Evolutionary conservation across 23 red algal genomes (phyloP).

Genomic region (Gracilaria domingensis): DNA sequence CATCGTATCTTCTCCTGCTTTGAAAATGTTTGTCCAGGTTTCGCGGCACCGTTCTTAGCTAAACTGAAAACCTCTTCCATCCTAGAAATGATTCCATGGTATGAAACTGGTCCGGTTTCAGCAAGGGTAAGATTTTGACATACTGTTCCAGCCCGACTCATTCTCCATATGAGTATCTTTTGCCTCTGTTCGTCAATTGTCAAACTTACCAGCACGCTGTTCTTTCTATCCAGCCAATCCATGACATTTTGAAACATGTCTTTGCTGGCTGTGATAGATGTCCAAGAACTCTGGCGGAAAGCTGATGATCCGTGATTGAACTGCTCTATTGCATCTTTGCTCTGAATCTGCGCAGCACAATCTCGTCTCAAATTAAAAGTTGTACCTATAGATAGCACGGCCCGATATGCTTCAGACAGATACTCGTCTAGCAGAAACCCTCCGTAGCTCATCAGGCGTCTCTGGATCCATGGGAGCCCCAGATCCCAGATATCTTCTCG

Average conservation of each 20-base stretch:
- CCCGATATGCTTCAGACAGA: background rate
- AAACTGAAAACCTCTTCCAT: conserved; percentile 41
- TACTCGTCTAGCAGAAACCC: background rate
- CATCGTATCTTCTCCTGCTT: conserved; percentile 57
- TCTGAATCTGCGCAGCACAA: background rate
- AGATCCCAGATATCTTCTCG: conserved; percentile 18
- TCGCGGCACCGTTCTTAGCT: conserved; percentile 29
- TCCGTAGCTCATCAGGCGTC: background rate
- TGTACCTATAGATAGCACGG: conserved; percentile 17
- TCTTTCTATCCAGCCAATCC: conserved; percentile 27
- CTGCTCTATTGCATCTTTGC: background rate
- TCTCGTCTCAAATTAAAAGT: conserved; percentile 14
- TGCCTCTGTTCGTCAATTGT: conserved; percentile 34
- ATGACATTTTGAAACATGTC: background rate
- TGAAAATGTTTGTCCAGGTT: conserved; percentile 48
- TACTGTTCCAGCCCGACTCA: conserved; percentile 28
- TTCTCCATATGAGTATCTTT: conserved; percentile 54
- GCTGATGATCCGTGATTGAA: background rate
- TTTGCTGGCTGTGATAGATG: background rate
- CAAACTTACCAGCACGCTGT: conserved; percentile 44
- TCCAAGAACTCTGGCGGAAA: conserved; percentile 6
- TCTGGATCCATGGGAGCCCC: conserved; percentile 25
- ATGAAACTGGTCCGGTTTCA: conserved; percentile 3
- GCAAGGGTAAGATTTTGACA: conserved; percentile 2
- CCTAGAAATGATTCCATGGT: conserved; percentile 31